Evolutionary conservation across 1,139 yeast species (phyloP), one percentile per base, ranked within the genome.

Genomic region (Scheffersomyces illinoinensis): DNA sequence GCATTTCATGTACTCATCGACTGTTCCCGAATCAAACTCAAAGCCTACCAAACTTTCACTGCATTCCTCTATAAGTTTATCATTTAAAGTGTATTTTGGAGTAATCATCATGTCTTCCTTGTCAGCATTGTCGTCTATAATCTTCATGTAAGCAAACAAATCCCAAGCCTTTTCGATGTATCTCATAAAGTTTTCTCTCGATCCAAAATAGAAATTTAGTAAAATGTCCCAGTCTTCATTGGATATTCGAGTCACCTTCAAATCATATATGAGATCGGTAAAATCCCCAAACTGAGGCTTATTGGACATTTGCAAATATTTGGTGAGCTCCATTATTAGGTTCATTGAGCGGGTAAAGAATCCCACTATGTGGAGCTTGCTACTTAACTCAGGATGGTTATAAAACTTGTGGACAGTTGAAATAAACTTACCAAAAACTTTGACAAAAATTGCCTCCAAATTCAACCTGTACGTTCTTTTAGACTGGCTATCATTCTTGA

Each of bases 141-240:
- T 53, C 48, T 62, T 61, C 55, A 76, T 55, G 59, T 66, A 71
- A 33, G 62, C 64, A 56, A 76, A 69, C 18, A 76, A 66, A 46
- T 68, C 76, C 72, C 74, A 73, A 2, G 75, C 58, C 57, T 69
- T 72, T 47, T 67, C 72, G 14, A 69, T 59, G 57, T 77, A 76
- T 50, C 68, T 59, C 6, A 62, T 58, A 57, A 75, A 65, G 52
- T 71, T 71, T n/a, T 71, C 75, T 55, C 62, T 62, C 47, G 77
- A 72, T 1, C 81, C 81, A 63, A 74, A 76, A 59, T 66, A 71
- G 18, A 61, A 55, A 55, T 73, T 66, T 17, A 70, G 57, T 46
- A 74, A 62, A 23, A 66, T 54, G n/a, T 64, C 64, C 66, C 70
- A 67, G 43, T 61, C 54, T 6, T 49, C 55, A 1, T 39, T 20